Evolutionary conservation across 2,329 filamentous ascomycete species (phyloP).

Genomic region (Orbilia quercus): DNA sequence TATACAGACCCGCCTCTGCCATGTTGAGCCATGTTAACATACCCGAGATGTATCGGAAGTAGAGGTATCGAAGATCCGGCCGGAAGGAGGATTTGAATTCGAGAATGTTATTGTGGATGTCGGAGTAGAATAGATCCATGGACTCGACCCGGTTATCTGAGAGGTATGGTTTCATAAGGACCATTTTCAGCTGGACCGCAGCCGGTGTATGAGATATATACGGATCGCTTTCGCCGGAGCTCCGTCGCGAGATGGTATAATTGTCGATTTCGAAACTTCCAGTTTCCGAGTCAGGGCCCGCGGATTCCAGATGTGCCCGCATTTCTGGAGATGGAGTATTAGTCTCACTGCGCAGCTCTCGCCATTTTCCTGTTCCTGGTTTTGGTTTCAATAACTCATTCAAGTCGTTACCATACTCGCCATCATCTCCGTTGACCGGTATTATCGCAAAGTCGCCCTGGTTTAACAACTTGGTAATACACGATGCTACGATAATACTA

Average conservation of each 20-base stretch:
- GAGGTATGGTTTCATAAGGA: constrained; percentile 37
- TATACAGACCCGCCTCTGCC: constrained; percentile 22
- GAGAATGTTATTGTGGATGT: constrained; percentile 38
- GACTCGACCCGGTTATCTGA: constrained; percentile 7
- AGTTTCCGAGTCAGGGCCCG: background rate
- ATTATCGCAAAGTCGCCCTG: constrained; percentile 36
- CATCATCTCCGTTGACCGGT: background rate
- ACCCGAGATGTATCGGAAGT: constrained; percentile 28
- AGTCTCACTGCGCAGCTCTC: no score
- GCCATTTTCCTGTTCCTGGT: background rate
- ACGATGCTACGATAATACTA: constrained; percentile 41
- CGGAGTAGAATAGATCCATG: constrained; percentile 31
- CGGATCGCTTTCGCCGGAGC: background rate
- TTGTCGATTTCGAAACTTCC: no score
- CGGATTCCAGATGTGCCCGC: constrained; percentile 3
- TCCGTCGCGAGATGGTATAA: background rate
- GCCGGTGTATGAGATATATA: no score
- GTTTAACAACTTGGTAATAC: constrained; percentile 17
- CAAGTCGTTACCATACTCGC: background rate
- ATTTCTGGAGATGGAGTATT: constrained; percentile 8
- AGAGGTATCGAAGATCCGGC: constrained; percentile 40
- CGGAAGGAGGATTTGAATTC: constrained; percentile 44
- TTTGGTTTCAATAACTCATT: background rate
- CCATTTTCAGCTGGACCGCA: constrained; percentile 23
- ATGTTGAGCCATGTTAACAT: constrained; percentile 44